phyloP scores from a whole-genome alignment of 441 rosid genomes.

The Corymbia calophylla region DNA sequence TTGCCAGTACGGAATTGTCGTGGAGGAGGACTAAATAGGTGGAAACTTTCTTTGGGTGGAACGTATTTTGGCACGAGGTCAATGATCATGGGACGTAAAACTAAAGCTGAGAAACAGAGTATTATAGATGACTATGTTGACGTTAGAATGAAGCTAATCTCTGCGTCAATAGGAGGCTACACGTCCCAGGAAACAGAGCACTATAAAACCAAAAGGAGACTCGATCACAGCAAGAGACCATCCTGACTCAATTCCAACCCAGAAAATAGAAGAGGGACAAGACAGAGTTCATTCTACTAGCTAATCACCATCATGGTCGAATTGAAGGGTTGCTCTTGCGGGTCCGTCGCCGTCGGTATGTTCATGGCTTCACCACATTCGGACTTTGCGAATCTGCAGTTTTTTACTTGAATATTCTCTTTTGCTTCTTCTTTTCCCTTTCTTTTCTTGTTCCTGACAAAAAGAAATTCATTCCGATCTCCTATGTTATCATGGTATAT shows the following conservation, averaged over 20 bases:
- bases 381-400: not conserved
- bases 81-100: not conserved
- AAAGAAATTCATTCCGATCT: not conserved
- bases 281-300: not conserved
- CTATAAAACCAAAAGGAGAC: not conserved
- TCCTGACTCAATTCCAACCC: not conserved
- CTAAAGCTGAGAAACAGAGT: not conserved
- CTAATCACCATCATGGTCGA: not conserved
- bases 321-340: not conserved
- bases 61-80: not conserved
- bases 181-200: not conserved
- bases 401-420: not conserved
- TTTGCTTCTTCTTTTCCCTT: not conserved
- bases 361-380: not conserved
- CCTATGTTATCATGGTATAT: not conserved
- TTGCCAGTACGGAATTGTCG: not conserved
- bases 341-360: not conserved
- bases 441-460: not conserved
- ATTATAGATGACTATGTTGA: rapidly evolving
- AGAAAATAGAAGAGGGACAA: not conserved
- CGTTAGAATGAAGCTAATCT: not conserved
- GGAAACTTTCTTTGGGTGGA: not conserved
- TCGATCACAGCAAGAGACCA: not conserved
- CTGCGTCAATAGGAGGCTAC: not conserved
- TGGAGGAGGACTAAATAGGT: not conserved